These are phyloP conservation scores for Hymenoscyphus fraxineus DNA, from an alignment of 2,329 filamentous ascomycete genomes.

Conservation along the genomic window DNA sequence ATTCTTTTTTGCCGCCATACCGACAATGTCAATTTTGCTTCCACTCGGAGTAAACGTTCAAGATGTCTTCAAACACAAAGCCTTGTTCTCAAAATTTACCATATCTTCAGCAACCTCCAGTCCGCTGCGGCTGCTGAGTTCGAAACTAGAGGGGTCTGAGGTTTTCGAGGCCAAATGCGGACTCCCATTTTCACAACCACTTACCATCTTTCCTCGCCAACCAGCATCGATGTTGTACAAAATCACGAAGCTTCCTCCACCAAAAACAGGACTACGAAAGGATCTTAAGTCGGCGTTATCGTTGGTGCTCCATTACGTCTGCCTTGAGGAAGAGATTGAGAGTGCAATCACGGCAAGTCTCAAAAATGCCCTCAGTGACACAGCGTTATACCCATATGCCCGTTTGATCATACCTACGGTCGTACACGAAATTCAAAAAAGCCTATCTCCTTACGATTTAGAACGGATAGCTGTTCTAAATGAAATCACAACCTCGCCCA, in stretches of 20 bases:
- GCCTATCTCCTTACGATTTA: slow-evolving; percentile 49
- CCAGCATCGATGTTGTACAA: slow-evolving; percentile 79
- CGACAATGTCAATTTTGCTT: slow-evolving; percentile 67
- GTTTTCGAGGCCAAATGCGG: slow-evolving; percentile 64
- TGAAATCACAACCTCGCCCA: slow-evolving; percentile 46
- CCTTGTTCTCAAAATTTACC: slow-evolving; percentile 84
- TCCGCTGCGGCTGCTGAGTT: slow-evolving; percentile 70
- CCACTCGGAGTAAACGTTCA: slow-evolving; percentile 94
- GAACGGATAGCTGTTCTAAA: slow-evolving; percentile 54
- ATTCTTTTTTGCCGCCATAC: slow-evolving; percentile 60
- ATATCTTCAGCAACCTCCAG: slow-evolving; percentile 75
- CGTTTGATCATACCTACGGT: slow-evolving; percentile 46
- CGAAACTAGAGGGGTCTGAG: slow-evolving; percentile 66
- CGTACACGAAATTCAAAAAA: slow-evolving; percentile 41
- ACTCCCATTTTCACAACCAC: slow-evolving; percentile 45
- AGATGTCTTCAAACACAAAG: slow-evolving; percentile 82
- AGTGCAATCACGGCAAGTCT: slow-evolving; percentile 45
- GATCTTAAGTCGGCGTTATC: slow-evolving; percentile 48
- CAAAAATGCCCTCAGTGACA: slow-evolving; percentile 37
- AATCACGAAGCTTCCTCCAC: slow-evolving; percentile 48
- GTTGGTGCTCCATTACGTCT: slow-evolving; percentile 71
- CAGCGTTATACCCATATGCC: slow-evolving; percentile 44
- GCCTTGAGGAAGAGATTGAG: slow-evolving; percentile 71
- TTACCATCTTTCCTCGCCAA: slow-evolving; percentile 74
- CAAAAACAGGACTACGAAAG: slow-evolving; percentile 18